Base-by-base conservation (phyloP, 1,139 yeast species). In the Schwanniomyces etchellsii region DNA sequence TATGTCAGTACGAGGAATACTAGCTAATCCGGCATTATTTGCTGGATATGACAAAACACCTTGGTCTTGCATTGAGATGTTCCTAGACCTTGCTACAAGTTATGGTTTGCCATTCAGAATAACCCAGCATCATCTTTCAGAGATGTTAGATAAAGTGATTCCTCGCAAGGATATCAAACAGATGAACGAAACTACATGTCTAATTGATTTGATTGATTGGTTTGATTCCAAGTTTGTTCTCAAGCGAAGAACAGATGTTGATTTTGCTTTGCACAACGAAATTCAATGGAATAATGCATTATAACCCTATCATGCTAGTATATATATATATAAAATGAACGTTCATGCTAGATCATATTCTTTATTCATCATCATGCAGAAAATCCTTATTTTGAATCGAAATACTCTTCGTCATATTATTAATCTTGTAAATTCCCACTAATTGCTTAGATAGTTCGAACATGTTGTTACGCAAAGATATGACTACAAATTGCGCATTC, bases 401-500 rank as follows among this genome's bases (percentile, higher is more conserved):
- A 22, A 86, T 81, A 50, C 95, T 83, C 52, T 70, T 73, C 3
- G 97, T 88, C 89, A 77, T 86, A 58, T 91, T 89, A 47, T 82
- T 77, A 35, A 84, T 91, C 57, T 93, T 93, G 64, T 89, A 93
- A 38, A 93, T 88, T 10, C 99, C 99, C 26, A 93, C 95, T 49
- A 93, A 66, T 47, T 88, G 93, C 44, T 85, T 82, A 1, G 98
- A 93, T 43, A 91, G 70, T 57, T 93, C 99, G 57, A 93, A 93
- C 99, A 93, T 93, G 52, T 93, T 91, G 57, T 91, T 91, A 54
- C 98, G 74, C 47, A 93, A 69, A 0, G 97, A 89, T 29, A 93
- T 93, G 21, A 93, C 98, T 48, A 93, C 78, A 48, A 93, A 93
- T 50, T 93, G 99, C 1, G 97, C 98, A 57, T 89, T 86, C 57